Base-by-base conservation (phyloP, 305 asterid genomes). In the Fraxinus paxiana region DNA sequence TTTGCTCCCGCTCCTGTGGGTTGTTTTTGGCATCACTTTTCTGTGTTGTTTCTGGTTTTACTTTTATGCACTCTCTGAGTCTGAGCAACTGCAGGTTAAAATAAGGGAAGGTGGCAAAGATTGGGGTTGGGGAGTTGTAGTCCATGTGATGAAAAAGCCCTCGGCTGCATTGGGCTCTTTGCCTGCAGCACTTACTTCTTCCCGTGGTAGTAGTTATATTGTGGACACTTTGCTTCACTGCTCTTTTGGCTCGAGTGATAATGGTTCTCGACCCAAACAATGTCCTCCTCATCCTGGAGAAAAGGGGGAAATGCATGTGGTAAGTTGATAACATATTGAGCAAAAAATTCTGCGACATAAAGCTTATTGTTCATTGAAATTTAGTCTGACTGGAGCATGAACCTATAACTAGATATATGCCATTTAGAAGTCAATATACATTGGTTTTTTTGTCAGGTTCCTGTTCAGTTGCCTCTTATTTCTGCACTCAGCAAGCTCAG, bases 101-200 rank as follows among this genome's bases (percentile, higher is more conserved):
- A 92, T 96, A 73, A 92, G 95, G 83, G 98, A 92, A 88, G 97
- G 98, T 67, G 97, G 94, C 82, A 96, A 91, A 38, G 97, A 96
- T 87, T 96, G 99, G 99, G 99, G 99, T 78, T 96, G 98, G 98
- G 98, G 98, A 79, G 94, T 94, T 80, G 98, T 92, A 77, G 95
- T 96, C 83, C 94, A 96, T 86, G 99, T 96, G 87, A 94, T 96
- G 77, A 96, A 92, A 85, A 92, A 82, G 79, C 83, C 93, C 35
- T 82, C 91, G 20, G 85, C 89, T 63, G 80, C 91, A 24, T 90
- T 89, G 31, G 90, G 97, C 83, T 94, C 97, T 85, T 48, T 96
- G 92, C 97, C 98, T 81, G 97, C 97, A 82, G 88, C 91, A 28
- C 90, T 96, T 79, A 91, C 98, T 87, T 89, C 99, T 72, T 84